Evolutionary conservation across 768 basidiomycete genomes (phyloP), one percentile per base, ranked within the genome.

Genomic region (Serendipita sp.): DNA sequence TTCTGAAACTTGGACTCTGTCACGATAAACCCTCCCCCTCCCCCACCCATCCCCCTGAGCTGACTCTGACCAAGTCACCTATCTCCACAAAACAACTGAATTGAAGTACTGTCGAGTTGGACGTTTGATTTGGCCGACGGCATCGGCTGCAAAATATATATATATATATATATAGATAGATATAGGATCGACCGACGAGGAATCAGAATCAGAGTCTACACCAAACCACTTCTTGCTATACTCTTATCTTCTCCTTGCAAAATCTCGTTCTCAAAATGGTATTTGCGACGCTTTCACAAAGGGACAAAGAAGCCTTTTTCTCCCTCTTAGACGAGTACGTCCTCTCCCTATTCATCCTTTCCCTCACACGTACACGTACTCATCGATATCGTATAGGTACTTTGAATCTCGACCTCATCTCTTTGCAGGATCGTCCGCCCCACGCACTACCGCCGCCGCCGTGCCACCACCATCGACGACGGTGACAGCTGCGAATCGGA

Each of bases 321-420:
- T 10, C 55, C 16, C 40, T 40, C 48, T 60, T 60, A n/a, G 55
- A 60, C 36, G 55, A 60, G 55, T 60, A 60, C 18, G 55, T 60
- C 11, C 6, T 50, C 44, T 18, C 18, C 18, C 6, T 50, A 50
- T 6, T 18, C 48, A 31, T 50, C 5, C 8, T n/a, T 8, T 5
- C 8, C 48, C n/a, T 18, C 27, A 10, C 31, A 33, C 48, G 48
- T 52, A 29, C 27, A 60, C 18, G n/a, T 8, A 60, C 27, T 29
- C 8, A 23, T 36, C 48, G 44, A n/a, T 36, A 29, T 60, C 16
- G 11, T 60, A 23, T 10, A 60, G 55, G 34, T 60, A 60, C 27
- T 60, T 60, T 33, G 55, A 60, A 31, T 31, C 55, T 27, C 27
- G 55, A 60, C 55, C 55, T n/a, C 29, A 50, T 50, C 48, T 50